Base-by-base conservation (phyloP, 2,329 filamentous ascomycete genomes). In the Lachnellula occidentalis region DNA sequence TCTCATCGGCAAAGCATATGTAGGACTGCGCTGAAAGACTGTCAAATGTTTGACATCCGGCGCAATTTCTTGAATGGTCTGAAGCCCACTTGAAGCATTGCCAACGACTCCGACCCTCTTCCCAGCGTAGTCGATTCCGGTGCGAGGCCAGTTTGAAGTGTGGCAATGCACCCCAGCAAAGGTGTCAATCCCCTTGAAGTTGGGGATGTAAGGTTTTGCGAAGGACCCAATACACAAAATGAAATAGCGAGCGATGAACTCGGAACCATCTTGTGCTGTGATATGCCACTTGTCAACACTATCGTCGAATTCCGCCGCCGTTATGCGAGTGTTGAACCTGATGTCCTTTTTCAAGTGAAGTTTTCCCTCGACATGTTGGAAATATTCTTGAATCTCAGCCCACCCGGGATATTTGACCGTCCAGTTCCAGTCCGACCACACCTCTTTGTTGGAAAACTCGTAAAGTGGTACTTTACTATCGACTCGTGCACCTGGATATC, bases 1-100 rank as follows among this genome's bases (percentile, higher is more conserved):
- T n/a, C 22, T 69, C 78, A 86, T 83, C 0, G 83, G 83, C 0
- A 85, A 63, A 14, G 76, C 78, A 12, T 79, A 73, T 53, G 82
- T 83, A 0, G 82, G 79, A 2, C 78, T 84, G n/a, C 82, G 73
- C 56, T 84, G 76, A 61, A 82, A 82, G 2, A 83, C 76, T 2
- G 67, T 70, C 36, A 73, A 53, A 17, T 69, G 17, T 66, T 64
- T 51, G 72, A 75, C 4, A 70, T 73, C 9, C 11, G 41, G 21
- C 24, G 69, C 43, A 67, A 64, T 45, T 42, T 64, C 63, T 45
- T 66, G 64, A 9, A 61, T 61, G 6, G 48, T 55, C 55, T 66
- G 63, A 3, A 67, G 57, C 17, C 64, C 66, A 21, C 61, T 61
- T 3, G 64, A 58, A 5, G 64, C 65, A 5, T 61, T 81, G 8